These are phyloP conservation scores for Omphalotus guepiniiformis DNA, from an alignment of 768 basidiomycete genomes.

Conservation along the genomic window DNA sequence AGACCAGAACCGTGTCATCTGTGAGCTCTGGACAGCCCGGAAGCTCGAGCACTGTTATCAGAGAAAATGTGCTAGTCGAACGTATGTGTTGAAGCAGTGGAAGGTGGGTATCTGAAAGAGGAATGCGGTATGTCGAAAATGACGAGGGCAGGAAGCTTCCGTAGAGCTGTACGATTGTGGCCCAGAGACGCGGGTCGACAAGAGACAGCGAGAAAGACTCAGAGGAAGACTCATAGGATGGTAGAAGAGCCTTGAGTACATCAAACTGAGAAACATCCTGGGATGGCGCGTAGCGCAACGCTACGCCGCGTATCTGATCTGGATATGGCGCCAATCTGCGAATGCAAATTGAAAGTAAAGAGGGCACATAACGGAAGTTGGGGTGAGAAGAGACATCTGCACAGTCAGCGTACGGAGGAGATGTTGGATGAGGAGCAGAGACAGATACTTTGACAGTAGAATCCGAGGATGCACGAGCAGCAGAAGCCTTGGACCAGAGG, in stretches of 20 bases:
- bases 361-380: slow-evolving; percentile 7
- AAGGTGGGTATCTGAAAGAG: slow-evolving; percentile 51
- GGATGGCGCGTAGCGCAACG: slow-evolving; percentile 1
- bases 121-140: slow-evolving; percentile 38
- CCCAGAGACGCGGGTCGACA: slow-evolving; percentile 61
- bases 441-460: not conserved
- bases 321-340: slow-evolving; percentile 8
- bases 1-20: slow-evolving; percentile 48
- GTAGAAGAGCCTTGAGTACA: slow-evolving; percentile 39
- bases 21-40: slow-evolving; percentile 50
- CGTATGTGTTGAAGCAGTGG: slow-evolving; percentile 55
- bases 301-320: slow-evolving; percentile 7
- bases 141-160: slow-evolving; percentile 40
- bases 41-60: slow-evolving; percentile 63
- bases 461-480: not conserved
- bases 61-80: slow-evolving; percentile 50
- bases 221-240: slow-evolving; percentile 18
- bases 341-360: slow-evolving; percentile 8
- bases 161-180: slow-evolving; percentile 55
- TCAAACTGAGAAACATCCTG: slow-evolving; percentile 18
- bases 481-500: not conserved
- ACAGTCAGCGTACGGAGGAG: not conserved
- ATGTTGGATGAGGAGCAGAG: not conserved
- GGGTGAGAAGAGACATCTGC: not conserved
- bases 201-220: slow-evolving; percentile 18